Evolutionary conservation across 768 basidiomycete genomes (phyloP), one percentile per base, ranked within the genome.

Genomic region (Gloeopeniophorella convolvens): DNA sequence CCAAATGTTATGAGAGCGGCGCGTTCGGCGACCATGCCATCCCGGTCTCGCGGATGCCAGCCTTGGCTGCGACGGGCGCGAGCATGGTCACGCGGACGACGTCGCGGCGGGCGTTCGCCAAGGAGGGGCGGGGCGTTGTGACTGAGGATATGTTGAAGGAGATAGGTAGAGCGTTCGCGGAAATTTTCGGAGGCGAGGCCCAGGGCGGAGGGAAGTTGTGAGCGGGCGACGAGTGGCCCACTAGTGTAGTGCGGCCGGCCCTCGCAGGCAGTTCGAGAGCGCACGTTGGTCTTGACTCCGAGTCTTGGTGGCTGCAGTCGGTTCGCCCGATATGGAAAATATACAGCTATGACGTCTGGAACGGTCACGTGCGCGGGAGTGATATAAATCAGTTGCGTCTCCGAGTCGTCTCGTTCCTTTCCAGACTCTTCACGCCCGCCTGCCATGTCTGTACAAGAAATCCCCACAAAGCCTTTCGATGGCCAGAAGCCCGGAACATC

Each of bases 401-500:
- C n/a, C n/a, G n/a, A n/a, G n/a, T n/a, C n/a, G n/a, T 10, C 11
- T 2, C 42, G 27, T 28, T 11, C 13, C 21, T 31, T 33, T 53
- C 11, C 8, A 33, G 11, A 31, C 28, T n/a, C 23, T 15, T 51
- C 41, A 50, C 48, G 32, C 33, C 35, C 45, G 60, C 48, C 62
- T 51, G 15, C 27, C 49, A 78, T 77, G 76, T 64, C 69, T 10
- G 57, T 85, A 64, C 77, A 85, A 68, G 81, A 85, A 59, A 75
- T 96, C 44, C 47, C 72, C 24, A 96, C 93, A 3, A 92, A 84
- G 65, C 85, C 91, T 18, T 94, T 80, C 65, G 88, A 92, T 3
- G 93, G 89, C 59, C 91, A 94, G 72, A 97, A 95, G 68, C 96
- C 96, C 20, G 96, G 96, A 53, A 98, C 96, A 10, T 98, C 96